Base-by-base conservation (phyloP, 768 basidiomycete species). In the Psilocybe subaeruginosa region DNA sequence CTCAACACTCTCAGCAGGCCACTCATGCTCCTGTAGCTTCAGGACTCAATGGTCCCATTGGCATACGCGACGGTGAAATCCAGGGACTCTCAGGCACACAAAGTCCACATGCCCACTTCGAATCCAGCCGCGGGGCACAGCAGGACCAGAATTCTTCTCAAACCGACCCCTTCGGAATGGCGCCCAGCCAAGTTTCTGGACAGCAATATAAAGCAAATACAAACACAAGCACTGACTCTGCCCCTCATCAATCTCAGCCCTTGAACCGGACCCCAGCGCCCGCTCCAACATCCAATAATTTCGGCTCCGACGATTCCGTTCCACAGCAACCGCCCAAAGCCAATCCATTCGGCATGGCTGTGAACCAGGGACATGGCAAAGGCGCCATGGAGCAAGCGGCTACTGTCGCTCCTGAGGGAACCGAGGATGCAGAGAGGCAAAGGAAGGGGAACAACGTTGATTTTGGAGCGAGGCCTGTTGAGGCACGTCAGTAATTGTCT, bases 341-440 rank as follows among this genome's bases (percentile, higher is more conserved):
- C 29, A 58, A 58, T 14, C 61, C 61, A 2, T 50, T 48, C 11
- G 61, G 61, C n/a, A 60, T 58, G 60, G 54, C 61, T 4, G 59
- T 52, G 8, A 31, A 63, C 27, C 56, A 54, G 14, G 57, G 60
- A 29, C 19, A 64, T 16, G 65, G 52, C 1, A 58, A 63, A 5
- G 61, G 47, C 5, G 64, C 59, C 23, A 67, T 69, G 57, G 72
- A 74, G 39, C 69, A 71, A 50, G 72, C 73, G 4, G 73, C 71
- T 8, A 73, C 68, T 0, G 70, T 74, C 8, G 71, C 72, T 4
- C 69, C 72, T n/a, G 59, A 68, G 54, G 71, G 70, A 14, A 70
- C 71, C 7, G 54, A 66, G 9, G 56, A 57, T 8, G 68, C 65
- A 1, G 68, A 76, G 46, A 56, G 45, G 52, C 66, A 75, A 56